Conservation (phyloP, 257 asterid species). For the Capsicum pubescens region DNA sequence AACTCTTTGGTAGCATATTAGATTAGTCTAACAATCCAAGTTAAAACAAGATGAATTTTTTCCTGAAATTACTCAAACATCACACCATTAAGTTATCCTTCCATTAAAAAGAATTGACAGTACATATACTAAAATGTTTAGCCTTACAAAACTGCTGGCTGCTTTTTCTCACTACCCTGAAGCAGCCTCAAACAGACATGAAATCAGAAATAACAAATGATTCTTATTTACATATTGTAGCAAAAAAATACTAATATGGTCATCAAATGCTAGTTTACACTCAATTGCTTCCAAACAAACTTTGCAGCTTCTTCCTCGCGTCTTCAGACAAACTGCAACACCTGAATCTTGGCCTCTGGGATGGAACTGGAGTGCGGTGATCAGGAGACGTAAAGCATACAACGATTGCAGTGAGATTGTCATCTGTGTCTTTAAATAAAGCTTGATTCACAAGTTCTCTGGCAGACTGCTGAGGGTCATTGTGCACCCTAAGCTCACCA, state of each 20-base stretch:
- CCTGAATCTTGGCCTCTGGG: slow-evolving; percentile 60
- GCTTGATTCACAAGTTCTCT: slow-evolving; percentile 74
- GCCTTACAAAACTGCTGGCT: slow-evolving; percentile 44
- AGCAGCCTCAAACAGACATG: slow-evolving; percentile 46
- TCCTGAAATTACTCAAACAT: slow-evolving; percentile 4
- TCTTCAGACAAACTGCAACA: slow-evolving; percentile 71
- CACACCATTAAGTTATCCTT: neutral
- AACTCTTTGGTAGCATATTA: no score
- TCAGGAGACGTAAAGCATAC: slow-evolving; percentile 60
- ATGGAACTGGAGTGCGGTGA: slow-evolving; percentile 41
- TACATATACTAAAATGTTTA: neutral
- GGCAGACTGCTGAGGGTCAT: slow-evolving; percentile 74
- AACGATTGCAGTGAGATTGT: slow-evolving; percentile 83
- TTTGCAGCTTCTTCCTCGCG: slow-evolving; percentile 64
- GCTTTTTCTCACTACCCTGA: slow-evolving; percentile 46
- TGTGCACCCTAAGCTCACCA: slow-evolving; percentile 59
- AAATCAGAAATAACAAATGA: neutral
- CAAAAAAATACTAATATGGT: neutral
- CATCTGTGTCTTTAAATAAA: slow-evolving; percentile 51
- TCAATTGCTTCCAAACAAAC: slow-evolving; percentile 62
- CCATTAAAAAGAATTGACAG: neutral
- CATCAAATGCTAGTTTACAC: slow-evolving; percentile 6
- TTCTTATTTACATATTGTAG: slow-evolving; percentile 24
- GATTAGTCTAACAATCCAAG: no score
- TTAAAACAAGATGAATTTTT: neutral